Conservation (phyloP, 2,329 filamentous ascomycete species). For the Cryphonectria carpinicola region DNA sequence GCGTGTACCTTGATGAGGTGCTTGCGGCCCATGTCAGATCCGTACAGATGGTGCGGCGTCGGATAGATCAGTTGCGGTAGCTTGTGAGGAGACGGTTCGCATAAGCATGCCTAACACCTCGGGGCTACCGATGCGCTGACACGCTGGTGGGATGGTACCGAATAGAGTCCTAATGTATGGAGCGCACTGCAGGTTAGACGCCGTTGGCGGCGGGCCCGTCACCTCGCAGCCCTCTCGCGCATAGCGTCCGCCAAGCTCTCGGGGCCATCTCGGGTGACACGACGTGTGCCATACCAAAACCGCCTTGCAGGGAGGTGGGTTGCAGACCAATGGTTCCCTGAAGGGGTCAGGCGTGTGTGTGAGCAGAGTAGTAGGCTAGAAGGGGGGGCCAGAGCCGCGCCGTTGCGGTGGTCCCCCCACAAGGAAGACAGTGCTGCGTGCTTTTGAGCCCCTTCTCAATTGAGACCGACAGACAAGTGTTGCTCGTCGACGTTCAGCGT, state of each 20-base stretch:
- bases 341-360: not conserved
- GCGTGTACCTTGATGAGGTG: not conserved
- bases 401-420: not conserved
- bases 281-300: not conserved
- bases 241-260: not conserved
- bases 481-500: not conserved
- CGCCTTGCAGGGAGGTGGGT: not conserved
- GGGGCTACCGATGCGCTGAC: not conserved
- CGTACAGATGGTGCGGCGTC: not conserved
- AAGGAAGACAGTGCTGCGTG: not conserved
- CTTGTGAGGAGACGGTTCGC: not conserved
- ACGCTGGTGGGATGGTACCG: not conserved
- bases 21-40: not conserved
- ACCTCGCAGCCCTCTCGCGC: not conserved
- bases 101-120: not conserved
- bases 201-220: constrained; percentile 10
- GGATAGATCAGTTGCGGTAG: not conserved
- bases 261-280: not conserved
- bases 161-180: not conserved
- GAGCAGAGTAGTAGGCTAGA: not conserved
- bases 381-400: not conserved
- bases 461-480: not conserved
- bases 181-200: constrained; percentile 4
- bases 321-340: not conserved
- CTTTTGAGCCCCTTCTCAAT: not conserved